Evolutionary conservation across 805 yeast genomes (phyloP), one percentile per base, ranked within the genome.

Genomic region (Yarrowia divulgata): DNA sequence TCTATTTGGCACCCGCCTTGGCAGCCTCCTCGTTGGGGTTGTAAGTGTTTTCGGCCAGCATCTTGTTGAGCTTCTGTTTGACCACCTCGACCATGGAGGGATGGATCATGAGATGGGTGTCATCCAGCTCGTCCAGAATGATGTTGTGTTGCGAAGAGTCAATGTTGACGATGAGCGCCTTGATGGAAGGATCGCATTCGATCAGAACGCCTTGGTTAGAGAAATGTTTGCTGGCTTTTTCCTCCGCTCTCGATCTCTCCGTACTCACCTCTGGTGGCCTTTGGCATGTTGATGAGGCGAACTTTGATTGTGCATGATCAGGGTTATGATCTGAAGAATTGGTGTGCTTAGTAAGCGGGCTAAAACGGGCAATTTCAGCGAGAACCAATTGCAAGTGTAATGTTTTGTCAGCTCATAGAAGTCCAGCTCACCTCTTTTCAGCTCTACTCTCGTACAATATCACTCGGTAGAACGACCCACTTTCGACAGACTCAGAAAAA

Each of bases 51-150:
- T 90, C 88, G 1, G 97, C 87, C 32, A 94, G 81, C 71, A 92
- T 79, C 71, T 87, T 80, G 75, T 90, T 91, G 72, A 94, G 83
- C 77, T 94, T 97, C 67, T 79, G 81, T 73, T 93, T 94, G 62
- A 94, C 88, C 75, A 82, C 87, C 32, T 87, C 88, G 1, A 94
- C 90, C 79, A 88, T 90, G 46, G 86, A 85, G 40, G 89, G 89
- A 73, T 91, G 94, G 37, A 94, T 89, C 71, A 95, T 81, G 19
- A 94, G 79, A 78, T 95, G 98, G 0, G 95, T 91, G 57, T 93
- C 98, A 76, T 95, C 98, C 50, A 94, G 83, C 74, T 95, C 98
- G 69, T 86, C 88, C 23, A 87, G 78, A 6, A 87, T 85, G 42
- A 95, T 88, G 73, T 93, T 97, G 70, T 91, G 89, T 45, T 83